Evolutionary conservation across 306 rosid species (phyloP), one percentile per base, ranked within the genome.

Genomic region (Quercus robur): DNA sequence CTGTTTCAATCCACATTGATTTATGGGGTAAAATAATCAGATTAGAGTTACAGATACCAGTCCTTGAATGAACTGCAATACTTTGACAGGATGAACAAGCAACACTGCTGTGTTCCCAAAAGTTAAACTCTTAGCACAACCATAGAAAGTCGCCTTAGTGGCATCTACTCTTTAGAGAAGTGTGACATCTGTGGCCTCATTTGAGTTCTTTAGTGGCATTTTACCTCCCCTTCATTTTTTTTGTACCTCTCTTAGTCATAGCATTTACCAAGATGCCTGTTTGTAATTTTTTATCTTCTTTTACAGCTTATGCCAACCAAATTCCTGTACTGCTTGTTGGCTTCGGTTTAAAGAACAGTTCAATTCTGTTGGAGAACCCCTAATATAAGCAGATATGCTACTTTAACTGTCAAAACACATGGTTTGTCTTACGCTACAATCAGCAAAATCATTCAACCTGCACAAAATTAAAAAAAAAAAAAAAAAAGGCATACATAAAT

Each of bases 361-460:
- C 30, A 13, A 2, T 25, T 61, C 68, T 25, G 68, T 17, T 13
- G 18, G 4, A 26, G 18, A 26, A 62, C 28, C 38, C 26, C 26
- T 13, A 62, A 23, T 13, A 62, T 62, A 31, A 62, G 68, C 10
- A 62, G 68, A 62, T 4, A 62, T 62, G 38, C 38, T 13, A 23
- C 35, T 30, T 62, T 7, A 26, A 26, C 35, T 23, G 18, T 26
- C 54, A 49, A 49, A 49, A 13, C 54, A 11, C 4, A 62, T 1
- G 31, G 15, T 14, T 26, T 12, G 19, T 26, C 11, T 25, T 26
- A 62, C 3, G 0, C 68, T 23, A 25, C 51, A 76, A 63, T 25
- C 31, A 44, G 72, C 61, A 49, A 13, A 3, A 62, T 56, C 25
- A 49, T 76, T 76, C 79, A 6, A 31, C 73, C 62, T 46, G 79